phyloP scores from a whole-genome alignment of 345 rosid species.

The Eucalyptus pauciflora region DNA sequence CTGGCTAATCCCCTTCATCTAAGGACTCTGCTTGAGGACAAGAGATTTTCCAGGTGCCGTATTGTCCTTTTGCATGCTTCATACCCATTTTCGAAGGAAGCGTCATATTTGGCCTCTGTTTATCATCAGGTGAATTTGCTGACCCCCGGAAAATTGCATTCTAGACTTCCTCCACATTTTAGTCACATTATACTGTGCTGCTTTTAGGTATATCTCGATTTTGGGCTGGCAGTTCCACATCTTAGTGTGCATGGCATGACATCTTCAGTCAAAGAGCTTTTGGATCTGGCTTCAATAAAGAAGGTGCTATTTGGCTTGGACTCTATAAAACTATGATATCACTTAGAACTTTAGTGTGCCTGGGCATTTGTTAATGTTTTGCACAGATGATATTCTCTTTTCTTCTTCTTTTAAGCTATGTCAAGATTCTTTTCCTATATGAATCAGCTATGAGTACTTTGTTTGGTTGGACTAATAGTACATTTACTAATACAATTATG shows the following conservation, averaged over 20 bases:
- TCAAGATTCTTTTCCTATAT: background rate
- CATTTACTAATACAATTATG: background rate
- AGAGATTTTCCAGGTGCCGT: constrained; percentile 56
- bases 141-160: background rate
- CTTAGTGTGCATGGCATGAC: constrained; percentile 85
- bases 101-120: constrained; percentile 78
- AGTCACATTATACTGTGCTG: background rate
- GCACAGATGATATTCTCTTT: background rate
- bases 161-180: background rate
- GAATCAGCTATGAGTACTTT: background rate
- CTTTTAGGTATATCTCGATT: constrained; percentile 79
- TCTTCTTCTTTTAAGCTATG: background rate
- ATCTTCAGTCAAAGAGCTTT: constrained; percentile 77
- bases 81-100: constrained; percentile 93
- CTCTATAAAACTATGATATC: background rate
- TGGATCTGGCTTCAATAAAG: constrained; percentile 74
- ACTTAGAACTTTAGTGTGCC: background rate
- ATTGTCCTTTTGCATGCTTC: constrained; percentile 90
- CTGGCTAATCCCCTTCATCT: constrained; percentile 88
- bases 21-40: constrained; percentile 63
- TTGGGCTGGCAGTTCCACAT: constrained; percentile 93
- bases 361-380: background rate
- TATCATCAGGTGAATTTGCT: constrained; percentile 55
- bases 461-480: background rate
- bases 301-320: constrained; percentile 40